Evolutionary conservation across 768 basidiomycete genomes (phyloP).

Genomic region (Fistulinella prunicolor): DNA sequence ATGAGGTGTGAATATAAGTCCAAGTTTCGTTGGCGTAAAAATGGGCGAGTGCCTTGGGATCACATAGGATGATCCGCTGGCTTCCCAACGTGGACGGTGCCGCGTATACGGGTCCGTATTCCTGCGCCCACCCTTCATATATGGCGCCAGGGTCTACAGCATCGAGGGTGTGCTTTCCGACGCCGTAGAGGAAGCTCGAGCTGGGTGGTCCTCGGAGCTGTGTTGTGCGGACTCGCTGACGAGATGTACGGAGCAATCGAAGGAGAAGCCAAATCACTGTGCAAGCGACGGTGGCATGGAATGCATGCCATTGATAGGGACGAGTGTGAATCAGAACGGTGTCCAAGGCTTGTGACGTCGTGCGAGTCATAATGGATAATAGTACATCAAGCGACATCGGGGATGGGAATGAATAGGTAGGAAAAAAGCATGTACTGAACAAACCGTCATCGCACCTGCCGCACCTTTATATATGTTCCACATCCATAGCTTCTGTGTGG

Average conservation of each 20-base stretch:
- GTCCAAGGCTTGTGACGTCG: neutral
- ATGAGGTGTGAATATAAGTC: constrained; percentile 41
- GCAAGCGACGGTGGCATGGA: neutral
- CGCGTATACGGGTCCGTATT: constrained; percentile 18
- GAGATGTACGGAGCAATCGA: neutral
- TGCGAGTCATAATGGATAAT: neutral
- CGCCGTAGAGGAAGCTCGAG: constrained; percentile 17
- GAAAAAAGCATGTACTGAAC: no score
- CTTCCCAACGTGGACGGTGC: constrained; percentile 15
- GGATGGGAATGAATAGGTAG: no score
- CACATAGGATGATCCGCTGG: constrained; percentile 26
- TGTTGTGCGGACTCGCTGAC: constrained; percentile 8
- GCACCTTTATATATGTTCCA: no score
- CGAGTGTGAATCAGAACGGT: neutral
- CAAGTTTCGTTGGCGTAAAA: constrained; percentile 13
- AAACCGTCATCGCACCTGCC: no score
- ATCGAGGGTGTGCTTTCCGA: constrained; percentile 2
- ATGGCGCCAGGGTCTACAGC: constrained; percentile 2
- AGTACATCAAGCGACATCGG: neutral
- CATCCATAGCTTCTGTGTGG: no score
- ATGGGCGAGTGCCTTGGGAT: constrained; percentile 37
- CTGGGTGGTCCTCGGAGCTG: constrained; percentile 18
- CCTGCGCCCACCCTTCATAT: constrained; percentile 23
- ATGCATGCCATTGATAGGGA: neutral
- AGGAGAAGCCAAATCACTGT: constrained; percentile 7